Conservation (phyloP, 2,329 filamentous ascomycete genomes). For the Alternaria postmessia region DNA sequence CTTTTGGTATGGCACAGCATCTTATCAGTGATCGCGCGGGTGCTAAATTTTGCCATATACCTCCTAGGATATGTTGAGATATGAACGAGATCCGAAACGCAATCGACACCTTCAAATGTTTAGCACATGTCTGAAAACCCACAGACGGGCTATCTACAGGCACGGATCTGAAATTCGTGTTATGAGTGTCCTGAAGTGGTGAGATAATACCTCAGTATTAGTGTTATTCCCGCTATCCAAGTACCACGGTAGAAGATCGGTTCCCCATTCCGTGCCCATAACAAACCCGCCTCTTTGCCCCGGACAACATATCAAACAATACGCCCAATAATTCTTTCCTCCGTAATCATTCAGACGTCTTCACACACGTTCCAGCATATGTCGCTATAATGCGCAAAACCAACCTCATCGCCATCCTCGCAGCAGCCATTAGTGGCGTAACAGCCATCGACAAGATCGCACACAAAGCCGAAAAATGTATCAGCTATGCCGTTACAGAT, state of each 20-base stretch:
- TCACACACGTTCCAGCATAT: neutral
- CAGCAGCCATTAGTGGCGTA: neutral
- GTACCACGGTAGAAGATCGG: neutral
- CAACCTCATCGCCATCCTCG: constrained; percentile 3
- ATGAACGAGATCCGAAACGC: neutral
- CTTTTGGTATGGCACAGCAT: neutral
- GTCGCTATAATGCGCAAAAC: neutral
- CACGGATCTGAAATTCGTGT: no score
- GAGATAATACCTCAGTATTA: neutral
- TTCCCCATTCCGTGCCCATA: neutral
- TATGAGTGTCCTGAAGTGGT: neutral
- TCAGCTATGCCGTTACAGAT: neutral
- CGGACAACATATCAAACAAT: neutral
- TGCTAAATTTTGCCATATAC: neutral
- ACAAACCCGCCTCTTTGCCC: neutral
- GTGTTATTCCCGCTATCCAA: neutral
- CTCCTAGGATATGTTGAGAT: neutral
- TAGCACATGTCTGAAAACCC: neutral
- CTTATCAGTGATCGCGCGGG: neutral
- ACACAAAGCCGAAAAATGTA: neutral
- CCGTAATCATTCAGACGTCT: neutral
- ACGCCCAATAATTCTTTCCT: neutral
- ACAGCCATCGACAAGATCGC: constrained; percentile 7
- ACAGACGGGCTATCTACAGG: neutral
- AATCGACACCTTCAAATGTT: neutral